Conservation (phyloP, 2,329 filamentous ascomycete species). For the Lecanicillium sp. region DNA sequence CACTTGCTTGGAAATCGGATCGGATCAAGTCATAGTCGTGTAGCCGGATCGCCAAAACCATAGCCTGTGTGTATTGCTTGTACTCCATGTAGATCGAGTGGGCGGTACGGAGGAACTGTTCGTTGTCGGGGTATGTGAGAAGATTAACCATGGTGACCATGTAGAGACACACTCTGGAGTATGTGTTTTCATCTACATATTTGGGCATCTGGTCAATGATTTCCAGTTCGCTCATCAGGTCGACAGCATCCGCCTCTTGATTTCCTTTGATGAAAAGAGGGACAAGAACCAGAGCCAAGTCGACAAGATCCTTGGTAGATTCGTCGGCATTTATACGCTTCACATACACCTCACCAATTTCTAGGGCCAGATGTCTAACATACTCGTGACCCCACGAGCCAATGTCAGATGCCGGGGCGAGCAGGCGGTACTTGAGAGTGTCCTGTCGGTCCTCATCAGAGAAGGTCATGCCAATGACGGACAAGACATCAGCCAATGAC, state of each 20-base stretch:
- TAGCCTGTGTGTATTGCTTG: constrained; percentile 86
- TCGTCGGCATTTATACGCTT: constrained; percentile 82
- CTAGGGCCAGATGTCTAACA: constrained; percentile 85
- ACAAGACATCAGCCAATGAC: constrained; percentile 86
- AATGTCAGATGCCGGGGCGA: constrained; percentile 85
- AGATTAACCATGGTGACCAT: constrained; percentile 99
- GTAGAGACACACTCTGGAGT: constrained; percentile 86
- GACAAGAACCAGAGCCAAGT: constrained; percentile 76
- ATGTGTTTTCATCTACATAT: constrained; percentile 90
- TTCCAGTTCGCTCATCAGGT: constrained; percentile 93
- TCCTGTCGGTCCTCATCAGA: constrained; percentile 94
- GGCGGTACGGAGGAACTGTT: constrained; percentile 85
- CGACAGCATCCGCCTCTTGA: constrained; percentile 94
- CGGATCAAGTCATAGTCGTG: constrained; percentile 81
- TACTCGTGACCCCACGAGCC: constrained; percentile 99
- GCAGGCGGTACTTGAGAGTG: constrained; percentile 88
- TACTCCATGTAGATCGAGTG: constrained; percentile 92
- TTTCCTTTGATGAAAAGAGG: constrained; percentile 96
- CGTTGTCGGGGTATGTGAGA: constrained; percentile 94
- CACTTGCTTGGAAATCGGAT: constrained; percentile 69
- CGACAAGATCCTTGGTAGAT: constrained; percentile 71
- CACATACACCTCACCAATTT: constrained; percentile 91
- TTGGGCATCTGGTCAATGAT: constrained; percentile 88
- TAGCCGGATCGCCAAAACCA: constrained; percentile 86
- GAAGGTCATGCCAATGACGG: constrained; percentile 97